Percentiles rank a stretch among this genome's conserved stretches.
Evolutionary conservation across 345 rosid genomes (phyloP).

Genomic region (Heritiera fomes): DNA sequence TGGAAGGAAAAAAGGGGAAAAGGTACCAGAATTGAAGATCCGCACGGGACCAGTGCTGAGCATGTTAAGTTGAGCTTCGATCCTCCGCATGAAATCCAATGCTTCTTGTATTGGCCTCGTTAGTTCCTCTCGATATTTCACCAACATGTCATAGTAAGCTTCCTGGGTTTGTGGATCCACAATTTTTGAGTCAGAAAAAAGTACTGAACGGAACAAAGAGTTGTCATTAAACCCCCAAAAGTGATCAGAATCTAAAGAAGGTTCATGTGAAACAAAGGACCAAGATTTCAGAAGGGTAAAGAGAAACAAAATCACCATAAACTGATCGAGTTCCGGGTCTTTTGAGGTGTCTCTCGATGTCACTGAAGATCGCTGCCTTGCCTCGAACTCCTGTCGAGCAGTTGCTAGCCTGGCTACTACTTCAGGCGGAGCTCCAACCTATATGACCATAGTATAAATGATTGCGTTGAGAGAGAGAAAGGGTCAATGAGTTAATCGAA

Average conservation of each 20-base stretch:
- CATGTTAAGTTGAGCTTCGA: slow-evolving; percentile 87
- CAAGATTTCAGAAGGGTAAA: not conserved
- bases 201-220: not conserved
- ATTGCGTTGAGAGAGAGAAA: not conserved
- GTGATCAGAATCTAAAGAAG: slow-evolving; percentile 1
- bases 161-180: slow-evolving; percentile 52
- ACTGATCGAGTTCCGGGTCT: slow-evolving; percentile 97
- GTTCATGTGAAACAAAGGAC: not conserved
- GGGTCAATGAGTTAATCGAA: not conserved
- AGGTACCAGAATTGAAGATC: slow-evolving; percentile 75
- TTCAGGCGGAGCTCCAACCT: slow-evolving; percentile 99
- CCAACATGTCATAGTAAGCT: slow-evolving; percentile 92
- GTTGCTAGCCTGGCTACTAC: slow-evolving; percentile 67
- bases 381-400: slow-evolving; percentile 75
- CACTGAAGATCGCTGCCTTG: slow-evolving; percentile 54
- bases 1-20: slow-evolving; percentile 4
- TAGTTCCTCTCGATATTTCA: slow-evolving; percentile 91
- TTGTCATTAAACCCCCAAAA: not conserved
- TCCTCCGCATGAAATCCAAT: slow-evolving; percentile 95
- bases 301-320: slow-evolving; percentile 63
- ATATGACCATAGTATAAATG: slow-evolving; percentile 8
- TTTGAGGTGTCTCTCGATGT: slow-evolving; percentile 46
- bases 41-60: slow-evolving; percentile 69
- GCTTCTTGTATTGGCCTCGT: slow-evolving; percentile 95
- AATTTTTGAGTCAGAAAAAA: slow-evolving; percentile 3